phyloP scores from a whole-genome alignment of 305 asterid genomes.

The Ruellia speciosa region DNA sequence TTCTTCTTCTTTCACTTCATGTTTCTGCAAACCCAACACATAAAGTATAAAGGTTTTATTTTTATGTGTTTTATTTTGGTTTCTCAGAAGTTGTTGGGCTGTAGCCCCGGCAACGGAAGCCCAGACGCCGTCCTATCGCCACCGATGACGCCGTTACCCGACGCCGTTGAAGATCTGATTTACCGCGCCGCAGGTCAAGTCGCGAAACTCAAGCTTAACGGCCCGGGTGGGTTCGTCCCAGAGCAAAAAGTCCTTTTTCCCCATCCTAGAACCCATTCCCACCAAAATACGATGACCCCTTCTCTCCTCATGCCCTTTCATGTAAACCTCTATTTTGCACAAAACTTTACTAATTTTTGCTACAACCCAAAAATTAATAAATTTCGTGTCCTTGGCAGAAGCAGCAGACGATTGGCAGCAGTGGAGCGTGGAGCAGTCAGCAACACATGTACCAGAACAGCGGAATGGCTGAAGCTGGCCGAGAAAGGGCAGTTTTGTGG shows the following conservation, averaged over 20 bases:
- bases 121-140: slow-evolving; percentile 31
- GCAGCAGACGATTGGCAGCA: slow-evolving; percentile 27
- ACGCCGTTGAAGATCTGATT: slow-evolving; percentile 48
- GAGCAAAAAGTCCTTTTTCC: slow-evolving; percentile 4
- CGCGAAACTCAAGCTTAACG: slow-evolving; percentile 38
- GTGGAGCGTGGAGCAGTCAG: slow-evolving; percentile 30
- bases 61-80: background rate
- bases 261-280: slow-evolving; percentile 19
- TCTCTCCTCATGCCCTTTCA: slow-evolving; percentile 19
- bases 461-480: slow-evolving; percentile 28
- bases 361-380: no score
- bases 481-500: slow-evolving; percentile 14
- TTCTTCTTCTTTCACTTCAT: slow-evolving; percentile 24
- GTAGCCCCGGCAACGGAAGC: slow-evolving; percentile 39
- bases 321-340: slow-evolving; percentile 4
- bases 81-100: slow-evolving; percentile 31
- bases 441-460: slow-evolving; percentile 21
- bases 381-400: background rate
- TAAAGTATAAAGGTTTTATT: no score
- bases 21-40: background rate
- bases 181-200: slow-evolving; percentile 51
- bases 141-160: slow-evolving; percentile 21
- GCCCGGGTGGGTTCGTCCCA: slow-evolving; percentile 16
- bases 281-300: slow-evolving; percentile 7
- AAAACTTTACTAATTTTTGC: no score